Base-by-base conservation (phyloP, 1,284 basidiomycete genomes). In the Ceratobasidium sp. region DNA sequence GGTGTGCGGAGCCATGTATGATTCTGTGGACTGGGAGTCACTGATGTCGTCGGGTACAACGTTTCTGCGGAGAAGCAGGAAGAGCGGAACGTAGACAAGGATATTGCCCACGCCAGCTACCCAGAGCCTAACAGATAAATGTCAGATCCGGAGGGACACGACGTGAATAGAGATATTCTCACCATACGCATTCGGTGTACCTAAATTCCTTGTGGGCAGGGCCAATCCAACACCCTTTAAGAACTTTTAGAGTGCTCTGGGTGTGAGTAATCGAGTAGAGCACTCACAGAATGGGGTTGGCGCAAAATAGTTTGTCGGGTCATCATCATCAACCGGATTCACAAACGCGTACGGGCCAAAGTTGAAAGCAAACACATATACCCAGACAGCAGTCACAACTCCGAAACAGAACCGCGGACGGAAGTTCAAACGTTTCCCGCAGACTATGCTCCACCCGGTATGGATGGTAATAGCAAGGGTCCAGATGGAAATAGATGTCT, bases 151-250 rank as follows among this genome's bases (percentile, higher is more conserved):
- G 32, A 1, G 37, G 15, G 44, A 4, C 25, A 2, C 4, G 37
- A 59, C 19, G 34, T 22, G 1, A 46, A 19, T n/a, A 9, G 25
- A 29, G 4, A 25, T 49, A 52, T 43, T 56, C 25, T 37, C 37
- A 73, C 78, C 78, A 78, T 17, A 78, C 25, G 61, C 77, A 78
- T 29, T 78, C 70, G 17, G 76, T 71, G 8, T 43, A 40, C 32
- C 78, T 76, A 19, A 77, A 64, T 2, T 57, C 51, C 5, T 57
- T 19, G 59, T 77, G 73, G 15, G 59, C 40, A 29, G 54, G 40
- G 25, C 68, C 62, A 22, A 78, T 77, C 78, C 76, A 78, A 52
- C 78, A 78, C 78, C 78, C 73, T 70, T 3, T 43, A 37, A 40
- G 22, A 15, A n/a, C 46, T 17, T 29, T 56, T 65, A 22, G 43